A percentile compares a stretch with the other conserved stretches of the same genome.
phyloP scores from a whole-genome alignment of 306 rosid species.

The Bauhinia variegata region DNA sequence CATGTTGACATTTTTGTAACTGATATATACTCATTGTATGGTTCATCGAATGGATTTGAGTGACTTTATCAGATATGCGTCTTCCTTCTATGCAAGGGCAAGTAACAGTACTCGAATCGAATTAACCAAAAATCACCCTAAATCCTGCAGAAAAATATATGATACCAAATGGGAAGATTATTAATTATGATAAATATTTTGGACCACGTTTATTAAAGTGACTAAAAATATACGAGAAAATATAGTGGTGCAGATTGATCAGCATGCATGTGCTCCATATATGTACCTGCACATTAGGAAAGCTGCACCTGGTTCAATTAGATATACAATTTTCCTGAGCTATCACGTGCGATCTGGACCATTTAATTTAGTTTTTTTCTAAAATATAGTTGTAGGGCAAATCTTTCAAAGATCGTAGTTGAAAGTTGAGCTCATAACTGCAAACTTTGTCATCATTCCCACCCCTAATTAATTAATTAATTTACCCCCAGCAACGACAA shows the following conservation, averaged over 20 bases:
- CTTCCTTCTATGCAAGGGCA: too few relatives aligned
- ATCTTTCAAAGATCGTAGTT: slow-evolving; percentile 27
- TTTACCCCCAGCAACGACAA: too few relatives aligned
- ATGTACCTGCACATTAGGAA: slow-evolving; percentile 37
- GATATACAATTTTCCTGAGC: slow-evolving; percentile 42
- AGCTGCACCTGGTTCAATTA: slow-evolving; percentile 36
- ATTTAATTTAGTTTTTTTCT: slow-evolving; percentile 24
- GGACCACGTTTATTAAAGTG: slow-evolving; percentile 56
- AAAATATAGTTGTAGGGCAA: slow-evolving; percentile 18
- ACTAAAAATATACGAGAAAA: slow-evolving; percentile 27
- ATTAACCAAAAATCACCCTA: too few relatives aligned
- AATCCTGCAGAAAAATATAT: slow-evolving; percentile 56
- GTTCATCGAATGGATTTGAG: too few relatives aligned
- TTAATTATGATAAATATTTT: slow-evolving; percentile 50
- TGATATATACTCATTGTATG: too few relatives aligned
- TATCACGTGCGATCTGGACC: slow-evolving; percentile 73
- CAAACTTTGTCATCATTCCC: neutral
- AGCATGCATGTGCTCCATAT: slow-evolving; percentile 52
- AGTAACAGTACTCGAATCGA: too few relatives aligned
- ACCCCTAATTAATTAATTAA: too few relatives aligned
- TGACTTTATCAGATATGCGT: too few relatives aligned
- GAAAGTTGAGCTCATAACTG: slow-evolving; percentile 10
- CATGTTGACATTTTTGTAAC: too few relatives aligned
- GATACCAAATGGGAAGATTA: slow-evolving; percentile 51
- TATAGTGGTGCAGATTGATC: slow-evolving; percentile 49